Evolutionary conservation across 2,329 filamentous ascomycete genomes (phyloP).

Genomic region (Lecanicillium sp.): DNA sequence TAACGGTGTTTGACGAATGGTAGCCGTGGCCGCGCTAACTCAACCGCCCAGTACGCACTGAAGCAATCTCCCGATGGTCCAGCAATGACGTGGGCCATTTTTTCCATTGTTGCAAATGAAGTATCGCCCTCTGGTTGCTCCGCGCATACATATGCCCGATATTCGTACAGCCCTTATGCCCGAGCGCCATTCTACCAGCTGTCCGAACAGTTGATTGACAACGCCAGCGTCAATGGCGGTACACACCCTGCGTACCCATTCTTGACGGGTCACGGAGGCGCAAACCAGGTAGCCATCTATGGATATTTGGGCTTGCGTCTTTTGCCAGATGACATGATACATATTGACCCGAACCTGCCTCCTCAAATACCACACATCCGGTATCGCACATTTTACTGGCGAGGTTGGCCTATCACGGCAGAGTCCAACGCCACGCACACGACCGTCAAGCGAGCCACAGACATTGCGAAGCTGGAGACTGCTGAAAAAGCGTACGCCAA

Average conservation of each 20-base stretch:
- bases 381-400: conserved; percentile 21
- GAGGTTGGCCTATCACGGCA: conserved; percentile 16
- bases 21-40: conserved; percentile 49
- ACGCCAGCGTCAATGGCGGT: conserved; percentile 47
- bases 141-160: conserved; percentile 58
- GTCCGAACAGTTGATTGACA: conserved; percentile 60
- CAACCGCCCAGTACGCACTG: conserved; percentile 18
- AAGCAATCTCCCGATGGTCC: conserved; percentile 48
- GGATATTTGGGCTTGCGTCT: conserved; percentile 60
- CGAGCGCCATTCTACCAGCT: conserved; percentile 63
- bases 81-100: conserved; percentile 67
- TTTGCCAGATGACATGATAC: conserved; percentile 48
- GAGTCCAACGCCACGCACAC: conserved; percentile 18
- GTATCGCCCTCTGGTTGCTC: conserved; percentile 62
- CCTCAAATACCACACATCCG: conserved; percentile 46
- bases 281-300: conserved; percentile 59
- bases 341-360: conserved; percentile 53
- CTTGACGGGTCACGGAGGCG: conserved; percentile 62
- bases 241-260: conserved; percentile 57
- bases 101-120: conserved; percentile 58
- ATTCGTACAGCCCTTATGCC: conserved; percentile 54
- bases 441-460: conserved; percentile 19
- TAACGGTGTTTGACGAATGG: conserved; percentile 46
- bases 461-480: conserved; percentile 32
- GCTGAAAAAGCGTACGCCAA: conserved; percentile 48